Conservation (phyloP, 805 yeast genomes). For the Metschnikowia baotianmanensis region DNA sequence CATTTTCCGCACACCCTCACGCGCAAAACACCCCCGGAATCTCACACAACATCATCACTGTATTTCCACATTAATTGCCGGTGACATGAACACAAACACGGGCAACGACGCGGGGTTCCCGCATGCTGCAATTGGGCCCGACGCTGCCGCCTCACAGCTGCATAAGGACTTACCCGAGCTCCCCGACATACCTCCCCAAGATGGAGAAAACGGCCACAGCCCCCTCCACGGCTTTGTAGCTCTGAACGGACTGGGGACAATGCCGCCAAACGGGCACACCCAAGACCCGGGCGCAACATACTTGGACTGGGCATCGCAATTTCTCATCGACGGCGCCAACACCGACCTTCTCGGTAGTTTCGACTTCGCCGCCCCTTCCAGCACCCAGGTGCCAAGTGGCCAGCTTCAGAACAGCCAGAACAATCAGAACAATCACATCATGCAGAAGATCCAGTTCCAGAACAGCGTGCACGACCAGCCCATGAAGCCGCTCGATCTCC, state of each 20-base stretch:
- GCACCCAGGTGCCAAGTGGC: constrained; percentile 1
- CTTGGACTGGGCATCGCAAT: constrained; percentile 33
- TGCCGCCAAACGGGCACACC: neutral
- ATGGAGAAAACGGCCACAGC: constrained; percentile 4
- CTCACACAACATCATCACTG: too few relatives aligned
- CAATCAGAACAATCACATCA: constrained; percentile 18
- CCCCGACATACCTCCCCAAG: too few relatives aligned
- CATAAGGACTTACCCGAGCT: constrained; percentile 1
- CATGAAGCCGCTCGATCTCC: neutral
- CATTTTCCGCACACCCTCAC: neutral
- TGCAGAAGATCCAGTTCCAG: constrained; percentile 33
- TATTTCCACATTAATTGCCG: neutral
- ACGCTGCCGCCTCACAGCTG: neutral
- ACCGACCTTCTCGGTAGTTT: constrained; percentile 32
- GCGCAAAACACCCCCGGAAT: too few relatives aligned
- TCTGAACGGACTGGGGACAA: constrained; percentile 1
- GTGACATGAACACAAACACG: constrained; percentile 5
- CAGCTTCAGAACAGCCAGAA: neutral
- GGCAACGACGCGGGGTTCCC: constrained; percentile 4
- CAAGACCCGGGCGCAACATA: constrained; percentile 10
- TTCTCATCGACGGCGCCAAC: constrained; percentile 30
- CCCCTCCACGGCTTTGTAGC: constrained; percentile 3
- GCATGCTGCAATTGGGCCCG: constrained; percentile 3
- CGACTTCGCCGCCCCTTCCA: constrained; percentile 25
- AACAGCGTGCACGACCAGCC: constrained; percentile 23